Evolutionary conservation across 1,284 basidiomycete genomes (phyloP).

Genomic region (Pseudozyma pruni): DNA sequence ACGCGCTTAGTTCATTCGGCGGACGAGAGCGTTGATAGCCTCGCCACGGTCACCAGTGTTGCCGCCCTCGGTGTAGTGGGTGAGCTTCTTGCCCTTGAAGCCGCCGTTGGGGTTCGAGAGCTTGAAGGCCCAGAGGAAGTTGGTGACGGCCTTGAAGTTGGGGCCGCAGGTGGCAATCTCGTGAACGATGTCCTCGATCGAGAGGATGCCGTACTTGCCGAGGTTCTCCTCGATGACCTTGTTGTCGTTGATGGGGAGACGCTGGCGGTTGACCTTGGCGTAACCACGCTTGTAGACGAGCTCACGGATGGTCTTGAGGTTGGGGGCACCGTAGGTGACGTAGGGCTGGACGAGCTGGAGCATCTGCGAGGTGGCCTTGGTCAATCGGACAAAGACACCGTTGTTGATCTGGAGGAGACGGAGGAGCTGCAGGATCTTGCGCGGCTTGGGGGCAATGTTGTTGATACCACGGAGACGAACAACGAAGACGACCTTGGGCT

Average conservation of each 20-base stretch:
- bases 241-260: constrained; percentile 95
- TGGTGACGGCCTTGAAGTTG: constrained; percentile 93
- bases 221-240: constrained; percentile 90
- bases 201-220: constrained; percentile 95
- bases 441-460: constrained; percentile 98
- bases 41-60: constrained; percentile 91
- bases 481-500: constrained; percentile 98
- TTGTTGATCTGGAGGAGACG: constrained; percentile 99
- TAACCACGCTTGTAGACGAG: constrained; percentile 99
- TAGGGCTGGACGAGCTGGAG: constrained; percentile 96
- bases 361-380: constrained; percentile 97
- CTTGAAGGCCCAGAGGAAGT: constrained; percentile 98
- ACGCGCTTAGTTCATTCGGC: constrained; percentile 77
- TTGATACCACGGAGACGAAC: constrained; percentile 93
- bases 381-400: constrained; percentile 97
- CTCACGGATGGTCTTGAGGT: constrained; percentile 95
- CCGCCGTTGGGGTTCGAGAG: constrained; percentile 98
- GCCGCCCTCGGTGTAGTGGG: constrained; percentile 74
- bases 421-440: constrained; percentile 98
- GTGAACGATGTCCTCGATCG: constrained; percentile 96
- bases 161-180: constrained; percentile 95
- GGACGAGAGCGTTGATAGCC: constrained; percentile 96
- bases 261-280: constrained; percentile 97
- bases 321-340: constrained; percentile 87
- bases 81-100: constrained; percentile 97